These are phyloP conservation scores for Aspergillus tubingensis DNA, from an alignment of 2,329 filamentous ascomycete genomes.

Conservation along the genomic window DNA sequence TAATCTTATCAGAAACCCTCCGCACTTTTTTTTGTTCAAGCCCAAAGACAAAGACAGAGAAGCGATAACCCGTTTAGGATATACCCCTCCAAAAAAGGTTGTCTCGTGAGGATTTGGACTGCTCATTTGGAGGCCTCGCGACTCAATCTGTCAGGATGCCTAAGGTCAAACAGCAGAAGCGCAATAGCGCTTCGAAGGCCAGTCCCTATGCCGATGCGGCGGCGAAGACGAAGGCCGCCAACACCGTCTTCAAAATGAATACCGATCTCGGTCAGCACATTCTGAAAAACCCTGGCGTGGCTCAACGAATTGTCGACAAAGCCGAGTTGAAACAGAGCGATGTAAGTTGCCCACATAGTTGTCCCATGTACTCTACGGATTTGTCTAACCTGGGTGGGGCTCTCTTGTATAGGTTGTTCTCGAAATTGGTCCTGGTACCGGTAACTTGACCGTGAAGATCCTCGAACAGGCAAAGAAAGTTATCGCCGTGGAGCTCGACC, in stretches of 20 bases:
- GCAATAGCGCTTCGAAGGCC: constrained; percentile 48
- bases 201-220: constrained; percentile 45
- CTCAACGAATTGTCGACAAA: constrained; percentile 78
- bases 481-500: constrained; percentile 89
- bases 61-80: neutral
- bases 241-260: constrained; percentile 98
- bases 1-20: constrained; percentile 24
- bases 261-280: constrained; percentile 88
- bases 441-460: constrained; percentile 86
- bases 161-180: constrained; percentile 57
- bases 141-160: constrained; percentile 47
- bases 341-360: constrained; percentile 35
- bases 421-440: constrained; percentile 88
- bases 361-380: neutral
- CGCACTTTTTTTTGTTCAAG: constrained; percentile 19
- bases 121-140: neutral
- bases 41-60: neutral
- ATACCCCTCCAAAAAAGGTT: neutral
- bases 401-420: constrained; percentile 65
- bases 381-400: neutral
- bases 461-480: constrained; percentile 81
- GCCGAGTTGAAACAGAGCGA: constrained; percentile 86
- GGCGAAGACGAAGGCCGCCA: constrained; percentile 56
- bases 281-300: constrained; percentile 85
- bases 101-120: neutral